Base-by-base conservation (phyloP, 1,139 yeast species). In the Kurtzmaniella quercitrusa region DNA sequence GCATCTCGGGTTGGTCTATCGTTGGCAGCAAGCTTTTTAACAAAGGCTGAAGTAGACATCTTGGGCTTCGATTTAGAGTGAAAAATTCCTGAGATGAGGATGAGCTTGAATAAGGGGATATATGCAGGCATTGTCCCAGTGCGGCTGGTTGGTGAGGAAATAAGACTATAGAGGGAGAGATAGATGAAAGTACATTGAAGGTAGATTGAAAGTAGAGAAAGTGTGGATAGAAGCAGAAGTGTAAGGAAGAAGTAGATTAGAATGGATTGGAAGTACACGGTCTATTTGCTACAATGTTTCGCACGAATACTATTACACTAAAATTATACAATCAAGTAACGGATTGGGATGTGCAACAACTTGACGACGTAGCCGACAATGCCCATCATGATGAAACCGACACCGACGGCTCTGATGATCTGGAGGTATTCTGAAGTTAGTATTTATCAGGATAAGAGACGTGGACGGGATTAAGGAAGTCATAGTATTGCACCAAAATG, bases 351-450 rank as follows among this genome's bases (percentile, higher is more conserved):
- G 70, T 91, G 98, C 59, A 91, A 79, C 63, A 91, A 79, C 73
- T 93, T 93, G 69, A 93, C 95, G 59, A 84, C 87, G 71, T 90
- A 93, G 48, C 98, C 98, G 59, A 93, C 95, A 59, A 89, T 86
- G 59, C 98, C 98, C 93, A 93, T 94, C 81, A 91, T 91, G 56
- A 91, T 73, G 70, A 91, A 93, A 57, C 98, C 98, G 54, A 90
- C 78, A 59, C 98, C 98, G 46, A 93, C 98, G 46, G 98, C 97
- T 70, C 93, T 85, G 55, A 93, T 79, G 62, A 91, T 87, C 68
- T 86, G 85, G 49, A 83, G 59, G 75, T 87, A 91, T 72, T 93
- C 98, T 80, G 52, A 11, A 6, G 31, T 27, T 27, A 27, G 31
- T 27, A 27, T 10, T 3, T 27, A n/a, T 10, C 10, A 27, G 14